Evolutionary conservation across 345 rosid genomes (phyloP).

Genomic region (Populus pruinosa): DNA sequence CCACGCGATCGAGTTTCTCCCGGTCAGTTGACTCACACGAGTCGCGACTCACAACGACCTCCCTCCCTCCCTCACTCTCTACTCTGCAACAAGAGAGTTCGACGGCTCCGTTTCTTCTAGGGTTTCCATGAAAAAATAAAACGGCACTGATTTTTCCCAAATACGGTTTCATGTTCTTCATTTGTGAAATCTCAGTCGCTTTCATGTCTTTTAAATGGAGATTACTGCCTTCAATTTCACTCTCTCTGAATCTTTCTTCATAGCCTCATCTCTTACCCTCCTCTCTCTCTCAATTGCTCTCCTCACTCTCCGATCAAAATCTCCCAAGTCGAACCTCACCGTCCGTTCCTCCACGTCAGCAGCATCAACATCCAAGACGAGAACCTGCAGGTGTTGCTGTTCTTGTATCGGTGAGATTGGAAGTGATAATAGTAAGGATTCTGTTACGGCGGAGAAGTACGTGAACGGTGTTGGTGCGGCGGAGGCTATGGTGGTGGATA

Average conservation of each 20-base stretch:
- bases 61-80: not conserved
- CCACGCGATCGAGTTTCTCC: conserved; percentile 3
- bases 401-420: conserved; percentile 22
- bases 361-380: not conserved
- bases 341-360: not conserved
- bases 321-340: conserved; percentile 18
- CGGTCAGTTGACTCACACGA: conserved; percentile 20
- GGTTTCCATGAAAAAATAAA: not conserved
- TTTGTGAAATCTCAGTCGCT: conserved; percentile 15
- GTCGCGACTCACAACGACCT: conserved; percentile 10
- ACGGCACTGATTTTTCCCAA: not conserved
- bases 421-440: not conserved
- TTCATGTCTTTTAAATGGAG: conserved; percentile 70
- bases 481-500: conserved; percentile 44
- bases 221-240: conserved; percentile 34
- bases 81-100: not conserved
- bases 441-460: not conserved
- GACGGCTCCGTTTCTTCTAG: not conserved
- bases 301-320: conserved; percentile 43
- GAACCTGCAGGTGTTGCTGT: conserved; percentile 31
- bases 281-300: conserved; percentile 42
- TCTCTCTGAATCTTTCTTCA: conserved; percentile 32
- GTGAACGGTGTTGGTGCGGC: conserved; percentile 23
- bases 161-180: conserved; percentile 41
- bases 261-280: conserved; percentile 48